Conservation (phyloP, 768 basidiomycete genomes). For the Pulveroboletus sp. region DNA sequence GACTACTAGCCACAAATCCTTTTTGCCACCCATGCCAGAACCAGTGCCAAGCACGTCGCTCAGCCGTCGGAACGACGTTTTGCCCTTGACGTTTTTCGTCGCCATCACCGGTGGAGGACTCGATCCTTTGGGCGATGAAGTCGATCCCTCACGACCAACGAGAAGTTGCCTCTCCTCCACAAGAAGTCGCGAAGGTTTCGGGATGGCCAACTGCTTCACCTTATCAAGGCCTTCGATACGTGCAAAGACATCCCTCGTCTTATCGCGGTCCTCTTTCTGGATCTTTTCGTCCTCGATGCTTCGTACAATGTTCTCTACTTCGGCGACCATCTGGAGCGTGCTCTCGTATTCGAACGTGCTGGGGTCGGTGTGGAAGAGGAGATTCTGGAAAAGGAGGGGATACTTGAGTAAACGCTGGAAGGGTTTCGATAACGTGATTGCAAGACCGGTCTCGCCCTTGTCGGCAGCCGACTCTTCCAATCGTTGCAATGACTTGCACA, state of each 20-base stretch:
- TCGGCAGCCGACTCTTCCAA: slow-evolving; percentile 79
- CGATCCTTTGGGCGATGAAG: slow-evolving; percentile 25
- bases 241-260: slow-evolving; percentile 91
- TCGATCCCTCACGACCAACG: slow-evolving; percentile 30
- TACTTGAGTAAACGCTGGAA: slow-evolving; percentile 97
- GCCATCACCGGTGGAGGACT: slow-evolving; percentile 36
- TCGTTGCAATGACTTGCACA: slow-evolving; percentile 67
- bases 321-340: slow-evolving; percentile 93
- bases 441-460: slow-evolving; percentile 89
- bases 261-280: slow-evolving; percentile 92
- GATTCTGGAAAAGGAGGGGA: slow-evolving; percentile 94
- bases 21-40: slow-evolving; percentile 59
- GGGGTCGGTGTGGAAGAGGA: slow-evolving; percentile 95
- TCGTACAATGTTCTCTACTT: slow-evolving; percentile 93
- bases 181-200: slow-evolving; percentile 86
- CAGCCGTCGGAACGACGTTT: slow-evolving; percentile 83
- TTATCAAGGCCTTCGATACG: slow-evolving; percentile 95
- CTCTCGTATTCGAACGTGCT: slow-evolving; percentile 97
- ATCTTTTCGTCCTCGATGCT: slow-evolving; percentile 99
- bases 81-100: slow-evolving; percentile 65
- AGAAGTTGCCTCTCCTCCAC: slow-evolving; percentile 68
- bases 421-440: slow-evolving; percentile 94
- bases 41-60: slow-evolving; percentile 78
- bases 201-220: slow-evolving; percentile 86
- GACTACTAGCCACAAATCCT: slow-evolving; percentile 90